These are phyloP conservation scores for Cytidiella melzeri DNA, from an alignment of 768 basidiomycete species.

Conservation along the genomic window DNA sequence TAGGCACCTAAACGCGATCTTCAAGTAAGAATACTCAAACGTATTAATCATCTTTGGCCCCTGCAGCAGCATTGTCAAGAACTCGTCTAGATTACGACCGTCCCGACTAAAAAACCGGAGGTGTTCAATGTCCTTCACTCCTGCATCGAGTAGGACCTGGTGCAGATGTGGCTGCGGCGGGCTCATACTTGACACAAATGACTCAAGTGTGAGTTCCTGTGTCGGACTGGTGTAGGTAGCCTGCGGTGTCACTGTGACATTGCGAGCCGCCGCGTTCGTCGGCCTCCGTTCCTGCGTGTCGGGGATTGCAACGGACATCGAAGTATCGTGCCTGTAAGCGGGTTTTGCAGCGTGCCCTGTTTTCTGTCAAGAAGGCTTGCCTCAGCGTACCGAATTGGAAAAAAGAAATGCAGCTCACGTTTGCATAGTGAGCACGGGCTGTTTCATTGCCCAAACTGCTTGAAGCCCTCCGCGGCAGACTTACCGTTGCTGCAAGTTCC, in stretches of 20 bases:
- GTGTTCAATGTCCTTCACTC: not conserved
- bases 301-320: not conserved
- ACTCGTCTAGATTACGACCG: not conserved
- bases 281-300: not conserved
- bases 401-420: too few species aligned
- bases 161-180: not conserved
- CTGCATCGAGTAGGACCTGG: slow-evolving; percentile 1
- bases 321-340: not conserved
- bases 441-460: too few species aligned
- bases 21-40: not conserved
- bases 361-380: too few species aligned
- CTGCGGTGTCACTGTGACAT: not conserved
- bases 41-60: not conserved
- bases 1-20: not conserved
- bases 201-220: not conserved
- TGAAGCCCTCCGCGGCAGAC: too few species aligned
- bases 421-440: too few species aligned
- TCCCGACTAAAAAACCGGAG: not conserved
- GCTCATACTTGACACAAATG: not conserved
- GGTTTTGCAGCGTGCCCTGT: not conserved
- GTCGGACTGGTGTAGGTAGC: not conserved
- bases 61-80: not conserved
- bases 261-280: not conserved
- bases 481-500: too few species aligned
- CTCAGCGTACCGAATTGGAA: too few species aligned